Conservation (phyloP, 805 yeast species). For the Komagataella pseudopastoris region DNA sequence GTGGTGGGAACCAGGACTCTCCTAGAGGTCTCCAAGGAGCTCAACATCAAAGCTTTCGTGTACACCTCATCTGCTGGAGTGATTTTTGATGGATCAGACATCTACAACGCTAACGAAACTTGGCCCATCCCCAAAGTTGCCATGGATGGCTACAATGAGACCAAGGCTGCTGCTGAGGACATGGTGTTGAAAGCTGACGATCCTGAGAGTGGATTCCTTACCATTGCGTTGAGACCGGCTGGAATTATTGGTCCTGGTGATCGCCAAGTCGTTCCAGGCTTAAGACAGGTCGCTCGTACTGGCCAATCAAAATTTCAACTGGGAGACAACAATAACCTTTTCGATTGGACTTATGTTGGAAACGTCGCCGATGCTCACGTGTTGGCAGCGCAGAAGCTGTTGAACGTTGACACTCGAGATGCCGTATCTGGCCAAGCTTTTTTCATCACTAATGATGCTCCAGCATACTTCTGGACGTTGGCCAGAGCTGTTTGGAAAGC, state of each 20-base stretch:
- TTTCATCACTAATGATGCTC: conserved; percentile 87
- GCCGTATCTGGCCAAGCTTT: conserved; percentile 77
- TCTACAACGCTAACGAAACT: conserved; percentile 83
- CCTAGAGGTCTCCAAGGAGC: conserved; percentile 43
- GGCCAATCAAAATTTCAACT: conserved; percentile 90
- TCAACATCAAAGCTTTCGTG: conserved; percentile 51
- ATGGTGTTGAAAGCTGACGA: conserved; percentile 67
- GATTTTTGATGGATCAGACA: conserved; percentile 87
- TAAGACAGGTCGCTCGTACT: conserved; percentile 64
- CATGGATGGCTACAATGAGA: conserved; percentile 94
- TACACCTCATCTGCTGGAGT: conserved; percentile 98
- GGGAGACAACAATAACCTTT: conserved; percentile 87
- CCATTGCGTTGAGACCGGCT: conserved; percentile 90
- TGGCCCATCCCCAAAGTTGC: conserved; percentile 88
- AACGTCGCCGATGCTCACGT: conserved; percentile 97
- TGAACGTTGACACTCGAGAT: conserved; percentile 23
- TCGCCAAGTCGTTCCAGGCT: conserved; percentile 88
- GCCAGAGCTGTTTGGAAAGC: conserved; percentile 97
- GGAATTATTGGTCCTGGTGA: conserved; percentile 99
- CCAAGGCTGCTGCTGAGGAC: conserved; percentile 84
- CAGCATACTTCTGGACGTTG: conserved; percentile 92
- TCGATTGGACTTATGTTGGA: conserved; percentile 97
- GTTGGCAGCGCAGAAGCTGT: conserved; percentile 69
- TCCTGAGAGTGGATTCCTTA: conserved; percentile 38
- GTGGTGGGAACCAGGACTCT: conserved; percentile 79